Conservation (phyloP, 441 rosid genomes). For the Syzygium syzygioides region DNA sequence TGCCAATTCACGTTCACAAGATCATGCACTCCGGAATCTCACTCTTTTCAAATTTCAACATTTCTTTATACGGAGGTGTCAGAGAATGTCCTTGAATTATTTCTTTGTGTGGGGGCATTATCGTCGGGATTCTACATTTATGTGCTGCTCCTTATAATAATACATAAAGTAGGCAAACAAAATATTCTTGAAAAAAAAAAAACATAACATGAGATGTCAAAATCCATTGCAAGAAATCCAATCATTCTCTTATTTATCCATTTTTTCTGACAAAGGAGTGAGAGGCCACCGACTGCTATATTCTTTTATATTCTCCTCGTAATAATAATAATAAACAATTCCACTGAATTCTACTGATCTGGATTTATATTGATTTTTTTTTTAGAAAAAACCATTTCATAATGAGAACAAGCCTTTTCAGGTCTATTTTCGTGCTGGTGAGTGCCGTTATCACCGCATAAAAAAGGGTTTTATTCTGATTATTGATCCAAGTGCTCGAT, state of each 20-base stretch:
- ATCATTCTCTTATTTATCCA: neutral
- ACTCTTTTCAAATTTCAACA: neutral
- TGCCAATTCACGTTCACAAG: neutral
- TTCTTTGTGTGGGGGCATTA: neutral
- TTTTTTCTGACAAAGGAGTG: neutral
- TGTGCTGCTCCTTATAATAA: neutral
- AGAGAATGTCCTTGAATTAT: neutral
- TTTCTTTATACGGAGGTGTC: neutral
- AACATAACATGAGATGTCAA: neutral
- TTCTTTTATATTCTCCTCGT: neutral
- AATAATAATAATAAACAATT: neutral
- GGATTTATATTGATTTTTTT: neutral
- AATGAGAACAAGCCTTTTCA: slow-evolving; percentile 15
- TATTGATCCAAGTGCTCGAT: neutral
- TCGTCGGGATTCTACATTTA: neutral
- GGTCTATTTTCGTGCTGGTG: slow-evolving; percentile 23
- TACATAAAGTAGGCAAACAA: neutral
- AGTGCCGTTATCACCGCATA: slow-evolving; percentile 28
- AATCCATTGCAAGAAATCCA: neutral
- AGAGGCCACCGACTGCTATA: neutral
- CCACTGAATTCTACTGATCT: neutral
- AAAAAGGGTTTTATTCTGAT: neutral
- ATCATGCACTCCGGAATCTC: neutral
- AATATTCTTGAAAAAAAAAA: neutral
- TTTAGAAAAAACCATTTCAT: neutral